Conservation (phyloP, 495 filamentous ascomycete species). For the Aspergillus biplanus region DNA sequence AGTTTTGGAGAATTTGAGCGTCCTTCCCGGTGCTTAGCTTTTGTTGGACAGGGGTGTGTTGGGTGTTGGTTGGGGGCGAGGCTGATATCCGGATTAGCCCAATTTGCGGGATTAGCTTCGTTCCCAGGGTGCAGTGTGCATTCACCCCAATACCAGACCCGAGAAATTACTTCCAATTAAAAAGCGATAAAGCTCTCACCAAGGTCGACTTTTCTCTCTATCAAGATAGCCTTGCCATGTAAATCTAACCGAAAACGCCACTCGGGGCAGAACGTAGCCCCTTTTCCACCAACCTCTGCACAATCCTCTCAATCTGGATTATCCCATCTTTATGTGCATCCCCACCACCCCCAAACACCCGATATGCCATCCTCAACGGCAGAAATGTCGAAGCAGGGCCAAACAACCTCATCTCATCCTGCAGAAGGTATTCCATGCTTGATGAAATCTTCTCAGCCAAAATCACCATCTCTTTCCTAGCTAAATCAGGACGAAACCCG, state of each 20-base stretch:
- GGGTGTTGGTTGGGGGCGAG: too few relatives aligned
- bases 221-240: background rate
- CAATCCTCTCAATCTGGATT: background rate
- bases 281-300: background rate
- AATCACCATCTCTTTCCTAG: background rate
- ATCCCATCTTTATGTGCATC: background rate
- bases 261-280: background rate
- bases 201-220: too few relatives aligned
- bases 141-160: too few relatives aligned
- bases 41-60: too few relatives aligned
- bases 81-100: too few relatives aligned
- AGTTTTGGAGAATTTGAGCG: too few relatives aligned
- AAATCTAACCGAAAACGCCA: background rate
- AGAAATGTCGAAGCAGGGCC: slow-evolving; percentile 40
- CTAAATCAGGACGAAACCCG: background rate
- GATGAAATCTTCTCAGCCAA: slow-evolving; percentile 28
- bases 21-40: too few relatives aligned
- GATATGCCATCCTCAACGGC: slow-evolving; percentile 23
- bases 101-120: too few relatives aligned
- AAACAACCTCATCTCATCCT: slow-evolving; percentile 46
- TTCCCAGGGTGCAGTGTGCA: too few relatives aligned
- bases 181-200: too few relatives aligned
- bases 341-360: background rate
- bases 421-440: slow-evolving; percentile 44
- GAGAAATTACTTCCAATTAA: too few relatives aligned